Conservation (phyloP, 139 green algal species). For the Chlorella sp. region DNA sequence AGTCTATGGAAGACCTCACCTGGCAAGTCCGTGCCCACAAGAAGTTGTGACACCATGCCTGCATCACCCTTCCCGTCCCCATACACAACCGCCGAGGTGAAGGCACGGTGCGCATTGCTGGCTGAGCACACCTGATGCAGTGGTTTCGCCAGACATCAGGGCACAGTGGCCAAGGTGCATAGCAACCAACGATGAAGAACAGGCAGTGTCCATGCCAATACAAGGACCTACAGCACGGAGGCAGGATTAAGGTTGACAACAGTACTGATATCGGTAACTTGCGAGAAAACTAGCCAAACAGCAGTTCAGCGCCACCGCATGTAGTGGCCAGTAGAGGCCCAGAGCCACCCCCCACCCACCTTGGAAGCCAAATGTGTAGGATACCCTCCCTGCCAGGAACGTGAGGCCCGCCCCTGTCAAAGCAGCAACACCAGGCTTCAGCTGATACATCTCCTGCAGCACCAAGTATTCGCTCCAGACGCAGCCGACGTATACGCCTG, state of each 20-base stretch:
- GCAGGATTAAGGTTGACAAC: not conserved
- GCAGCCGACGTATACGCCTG: conserved; percentile 72
- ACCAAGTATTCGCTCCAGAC: conserved; percentile 76
- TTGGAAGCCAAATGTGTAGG: conserved; percentile 69
- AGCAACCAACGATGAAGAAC: conserved; percentile 67
- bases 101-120: not conserved
- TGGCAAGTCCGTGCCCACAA: not conserved
- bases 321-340: conserved; percentile 14
- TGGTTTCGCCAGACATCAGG: conserved; percentile 30
- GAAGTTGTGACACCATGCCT: not conserved
- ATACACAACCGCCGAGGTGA: not conserved
- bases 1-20: not conserved
- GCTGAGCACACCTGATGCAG: conserved; percentile 8
- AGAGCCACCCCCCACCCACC: conserved; percentile 44
- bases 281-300: too few relatives aligned
- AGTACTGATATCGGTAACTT: too few relatives aligned
- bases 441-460: conserved; percentile 53
- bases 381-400: conserved; percentile 62
- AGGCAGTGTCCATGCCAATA: conserved; percentile 67
- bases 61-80: not conserved
- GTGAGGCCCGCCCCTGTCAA: conserved; percentile 45
- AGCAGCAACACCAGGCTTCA: conserved; percentile 59
- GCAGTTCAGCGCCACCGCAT: not conserved
- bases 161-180: conserved; percentile 44
- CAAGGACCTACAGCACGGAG: conserved; percentile 48